A percentile compares a stretch with the other conserved stretches of the same genome.
These are phyloP conservation scores for Hygrocybe punicea DNA, from an alignment of 768 basidiomycete genomes.

Conservation along the genomic window DNA sequence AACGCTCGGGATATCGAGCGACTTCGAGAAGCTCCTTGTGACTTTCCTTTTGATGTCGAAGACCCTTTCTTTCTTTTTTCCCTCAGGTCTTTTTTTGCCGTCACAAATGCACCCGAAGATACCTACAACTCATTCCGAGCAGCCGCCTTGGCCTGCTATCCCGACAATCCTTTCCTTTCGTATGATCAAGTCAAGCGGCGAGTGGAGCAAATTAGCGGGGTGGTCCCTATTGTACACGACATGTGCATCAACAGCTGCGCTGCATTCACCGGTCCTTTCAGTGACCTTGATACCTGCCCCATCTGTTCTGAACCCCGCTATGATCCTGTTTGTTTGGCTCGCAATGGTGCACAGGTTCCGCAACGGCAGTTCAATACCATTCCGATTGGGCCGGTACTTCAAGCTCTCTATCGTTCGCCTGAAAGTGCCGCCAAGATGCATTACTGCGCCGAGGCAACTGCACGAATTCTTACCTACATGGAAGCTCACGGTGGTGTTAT, in stretches of 20 bases:
- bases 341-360: not conserved
- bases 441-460: too few species aligned
- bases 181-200: conserved; percentile 24
- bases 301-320: conserved; percentile 26
- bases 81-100: not conserved
- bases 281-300: conserved; percentile 12
- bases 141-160: conserved; percentile 20
- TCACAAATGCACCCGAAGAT: not conserved
- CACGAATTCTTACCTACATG: too few species aligned
- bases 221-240: conserved; percentile 33
- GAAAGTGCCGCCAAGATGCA: too few species aligned
- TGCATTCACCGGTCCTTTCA: conserved; percentile 23
- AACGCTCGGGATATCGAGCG: not conserved
- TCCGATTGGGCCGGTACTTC: not conserved
- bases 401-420: too few species aligned
- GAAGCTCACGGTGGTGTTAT: too few species aligned
- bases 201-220: conserved; percentile 29
- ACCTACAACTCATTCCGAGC: not conserved
- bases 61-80: not conserved
- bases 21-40: not conserved
- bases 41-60: not conserved
- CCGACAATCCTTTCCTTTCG: conserved; percentile 26
- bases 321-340: conserved; percentile 9
- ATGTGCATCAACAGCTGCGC: conserved; percentile 40
- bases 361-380: not conserved